phyloP scores from a whole-genome alignment of 768 basidiomycete genomes.

The Serendipita sp. region DNA sequence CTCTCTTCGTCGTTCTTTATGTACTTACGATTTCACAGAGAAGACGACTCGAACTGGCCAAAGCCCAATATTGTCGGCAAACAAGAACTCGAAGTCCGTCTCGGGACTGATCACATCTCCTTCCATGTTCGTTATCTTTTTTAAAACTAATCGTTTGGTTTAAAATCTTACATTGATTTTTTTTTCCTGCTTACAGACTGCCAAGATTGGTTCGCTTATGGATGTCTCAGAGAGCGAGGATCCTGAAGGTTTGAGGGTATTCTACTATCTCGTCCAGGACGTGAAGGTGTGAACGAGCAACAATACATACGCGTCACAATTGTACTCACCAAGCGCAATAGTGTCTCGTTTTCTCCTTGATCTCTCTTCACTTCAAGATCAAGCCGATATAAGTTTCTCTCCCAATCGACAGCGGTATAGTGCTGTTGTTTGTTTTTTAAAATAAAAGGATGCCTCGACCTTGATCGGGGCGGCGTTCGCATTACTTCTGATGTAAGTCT shows the following conservation, averaged over 20 bases:
- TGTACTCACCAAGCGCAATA: constrained; percentile 18
- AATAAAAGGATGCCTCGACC: constrained; percentile 1
- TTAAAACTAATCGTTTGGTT: not conserved
- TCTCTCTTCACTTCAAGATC: constrained; percentile 99
- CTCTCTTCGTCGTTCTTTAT: not conserved
- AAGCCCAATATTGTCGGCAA: constrained; percentile 98
- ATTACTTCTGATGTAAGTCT: not conserved
- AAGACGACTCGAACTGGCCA: constrained; percentile 97
- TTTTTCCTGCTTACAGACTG: constrained; percentile 41
- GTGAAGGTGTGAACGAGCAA: constrained; percentile 47
- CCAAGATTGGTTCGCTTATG: constrained; percentile 92
- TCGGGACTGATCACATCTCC: constrained; percentile 90
- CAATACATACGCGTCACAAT: not conserved
- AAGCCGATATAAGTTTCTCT: constrained; percentile 66
- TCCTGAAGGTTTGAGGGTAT: constrained; percentile 86
- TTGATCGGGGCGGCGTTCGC: not conserved
- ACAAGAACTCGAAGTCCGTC: constrained; percentile 89
- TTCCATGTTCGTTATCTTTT: constrained; percentile 58
- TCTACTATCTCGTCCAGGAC: constrained; percentile 98
- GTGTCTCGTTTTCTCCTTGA: constrained; percentile 97
- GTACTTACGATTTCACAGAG: constrained; percentile 32
- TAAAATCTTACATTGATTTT: not conserved
- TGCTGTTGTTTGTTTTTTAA: no score
- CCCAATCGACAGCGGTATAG: not conserved
- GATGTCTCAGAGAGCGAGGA: constrained; percentile 96